phyloP scores from a whole-genome alignment of 768 basidiomycete species.

The Auricularia sp. region DNA sequence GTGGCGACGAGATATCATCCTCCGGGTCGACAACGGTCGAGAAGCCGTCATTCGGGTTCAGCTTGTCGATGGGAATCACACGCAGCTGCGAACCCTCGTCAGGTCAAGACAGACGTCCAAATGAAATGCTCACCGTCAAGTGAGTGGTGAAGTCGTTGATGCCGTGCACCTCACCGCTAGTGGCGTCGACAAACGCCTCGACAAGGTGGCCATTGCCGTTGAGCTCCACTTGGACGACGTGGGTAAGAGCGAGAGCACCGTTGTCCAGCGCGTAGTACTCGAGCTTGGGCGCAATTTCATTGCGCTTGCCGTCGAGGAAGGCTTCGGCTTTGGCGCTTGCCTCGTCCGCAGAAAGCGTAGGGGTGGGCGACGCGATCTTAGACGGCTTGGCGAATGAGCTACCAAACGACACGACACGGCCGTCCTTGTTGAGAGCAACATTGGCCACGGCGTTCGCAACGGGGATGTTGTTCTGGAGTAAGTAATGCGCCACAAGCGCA shows the following conservation, averaged over 20 bases:
- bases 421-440: conserved; percentile 30
- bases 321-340: conserved; percentile 31
- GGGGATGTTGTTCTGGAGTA: conserved; percentile 21
- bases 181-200: conserved; percentile 50
- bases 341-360: conserved; percentile 24
- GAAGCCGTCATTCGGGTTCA: conserved; percentile 39
- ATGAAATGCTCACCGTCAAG: conserved; percentile 24
- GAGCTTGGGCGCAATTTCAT: conserved; percentile 27
- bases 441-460: conserved; percentile 35
- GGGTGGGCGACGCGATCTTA: conserved; percentile 24
- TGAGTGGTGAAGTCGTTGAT: conserved; percentile 42
- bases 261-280: conserved; percentile 33
- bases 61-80: conserved; percentile 42
- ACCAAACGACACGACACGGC: conserved; percentile 33
- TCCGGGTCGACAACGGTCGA: conserved; percentile 41
- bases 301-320: conserved; percentile 30
- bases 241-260: conserved; percentile 28
- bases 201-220: conserved; percentile 35
- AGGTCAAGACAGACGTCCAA: background rate
- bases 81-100: conserved; percentile 13
- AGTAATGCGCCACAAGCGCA: background rate
- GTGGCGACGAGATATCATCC: conserved; percentile 42
- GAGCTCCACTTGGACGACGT: conserved; percentile 34
- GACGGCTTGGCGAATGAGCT: conserved; percentile 35
- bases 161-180: conserved; percentile 40